phyloP scores from a whole-genome alignment of 1,139 yeast genomes.

The Kodamaea arcana region DNA sequence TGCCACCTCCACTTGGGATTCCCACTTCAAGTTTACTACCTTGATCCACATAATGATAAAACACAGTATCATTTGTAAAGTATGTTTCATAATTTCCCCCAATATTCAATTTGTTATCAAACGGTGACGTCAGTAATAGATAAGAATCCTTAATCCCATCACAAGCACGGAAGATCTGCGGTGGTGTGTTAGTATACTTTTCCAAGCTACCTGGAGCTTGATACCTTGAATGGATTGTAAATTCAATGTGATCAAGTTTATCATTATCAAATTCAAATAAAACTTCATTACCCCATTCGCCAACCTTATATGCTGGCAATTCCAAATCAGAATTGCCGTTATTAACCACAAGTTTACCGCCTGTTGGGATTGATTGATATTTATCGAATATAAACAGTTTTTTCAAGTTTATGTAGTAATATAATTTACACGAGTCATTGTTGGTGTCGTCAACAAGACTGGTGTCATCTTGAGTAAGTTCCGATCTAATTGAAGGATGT shows the following conservation, averaged over 20 bases:
- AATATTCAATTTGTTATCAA: constrained; percentile 24
- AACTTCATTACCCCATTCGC: constrained; percentile 42
- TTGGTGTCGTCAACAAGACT: constrained; percentile 9
- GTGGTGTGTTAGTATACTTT: constrained; percentile 14
- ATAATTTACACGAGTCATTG: constrained; percentile 32
- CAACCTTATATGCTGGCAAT: constrained; percentile 37
- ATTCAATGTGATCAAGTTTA: constrained; percentile 14
- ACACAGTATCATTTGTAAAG: constrained; percentile 41
- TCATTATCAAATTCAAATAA: constrained; percentile 24
- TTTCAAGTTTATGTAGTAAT: constrained; percentile 29
- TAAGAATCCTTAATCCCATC: constrained; percentile 21
- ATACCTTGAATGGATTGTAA: constrained; percentile 38
- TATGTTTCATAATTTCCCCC: constrained; percentile 38
- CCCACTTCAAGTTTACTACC: constrained; percentile 8
- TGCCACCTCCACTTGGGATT: constrained; percentile 22
- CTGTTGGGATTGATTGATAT: constrained; percentile 31
- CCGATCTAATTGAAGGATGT: constrained; percentile 31
- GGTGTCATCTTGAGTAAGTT: constrained; percentile 7
- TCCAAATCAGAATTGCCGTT: constrained; percentile 39
- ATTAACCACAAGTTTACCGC: constrained; percentile 21
- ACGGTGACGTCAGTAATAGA: constrained; percentile 34
- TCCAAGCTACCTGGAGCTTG: constrained; percentile 25
- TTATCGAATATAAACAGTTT: constrained; percentile 39
- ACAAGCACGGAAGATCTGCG: constrained; percentile 34
- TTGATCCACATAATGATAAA: constrained; percentile 26